Evolutionary conservation across 768 basidiomycete genomes (phyloP).

Genomic region (Suillus weaverae): DNA sequence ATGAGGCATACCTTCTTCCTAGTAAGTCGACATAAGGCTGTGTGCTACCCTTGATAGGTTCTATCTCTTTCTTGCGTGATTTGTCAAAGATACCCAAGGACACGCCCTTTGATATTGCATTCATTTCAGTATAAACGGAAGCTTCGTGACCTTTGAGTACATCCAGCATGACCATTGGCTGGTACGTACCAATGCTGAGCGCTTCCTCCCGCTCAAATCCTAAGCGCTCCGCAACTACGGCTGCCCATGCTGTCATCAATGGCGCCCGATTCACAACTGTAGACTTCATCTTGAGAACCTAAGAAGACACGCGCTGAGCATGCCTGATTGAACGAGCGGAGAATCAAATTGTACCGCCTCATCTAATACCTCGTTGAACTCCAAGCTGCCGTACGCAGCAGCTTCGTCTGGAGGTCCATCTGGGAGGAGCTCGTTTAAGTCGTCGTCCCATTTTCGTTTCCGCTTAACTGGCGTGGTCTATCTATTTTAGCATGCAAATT

Average conservation of each 20-base stretch:
- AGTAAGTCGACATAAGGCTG: slow-evolving; percentile 89
- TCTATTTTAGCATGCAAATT: slow-evolving; percentile 5
- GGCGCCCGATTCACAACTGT: slow-evolving; percentile 88
- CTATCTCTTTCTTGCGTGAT: slow-evolving; percentile 52
- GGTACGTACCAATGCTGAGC: slow-evolving; percentile 76
- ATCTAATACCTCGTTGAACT: slow-evolving; percentile 72
- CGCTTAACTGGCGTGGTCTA: slow-evolving; percentile 52
- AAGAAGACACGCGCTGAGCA: slow-evolving; percentile 7
- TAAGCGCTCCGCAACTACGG: slow-evolving; percentile 78
- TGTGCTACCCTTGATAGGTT: slow-evolving; percentile 53
- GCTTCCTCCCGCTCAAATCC: slow-evolving; percentile 90
- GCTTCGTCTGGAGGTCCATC: slow-evolving; percentile 50
- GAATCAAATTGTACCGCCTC: slow-evolving; percentile 40
- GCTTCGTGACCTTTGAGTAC: slow-evolving; percentile 44
- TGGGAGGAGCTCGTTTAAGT: slow-evolving; percentile 61
- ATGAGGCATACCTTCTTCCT: slow-evolving; percentile 57
- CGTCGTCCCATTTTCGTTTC: slow-evolving; percentile 43
- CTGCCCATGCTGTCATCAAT: slow-evolving; percentile 93
- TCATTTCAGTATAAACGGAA: slow-evolving; percentile 92
- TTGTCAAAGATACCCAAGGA: slow-evolving; percentile 75
- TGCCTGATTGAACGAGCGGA: background rate
- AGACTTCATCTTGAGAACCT: slow-evolving; percentile 62
- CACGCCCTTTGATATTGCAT: slow-evolving; percentile 82
- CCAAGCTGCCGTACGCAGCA: slow-evolving; percentile 51
- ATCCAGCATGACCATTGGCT: background rate